These are phyloP conservation scores for Tolypocladium album DNA, from an alignment of 2,329 filamentous ascomycete species.

Conservation along the genomic window DNA sequence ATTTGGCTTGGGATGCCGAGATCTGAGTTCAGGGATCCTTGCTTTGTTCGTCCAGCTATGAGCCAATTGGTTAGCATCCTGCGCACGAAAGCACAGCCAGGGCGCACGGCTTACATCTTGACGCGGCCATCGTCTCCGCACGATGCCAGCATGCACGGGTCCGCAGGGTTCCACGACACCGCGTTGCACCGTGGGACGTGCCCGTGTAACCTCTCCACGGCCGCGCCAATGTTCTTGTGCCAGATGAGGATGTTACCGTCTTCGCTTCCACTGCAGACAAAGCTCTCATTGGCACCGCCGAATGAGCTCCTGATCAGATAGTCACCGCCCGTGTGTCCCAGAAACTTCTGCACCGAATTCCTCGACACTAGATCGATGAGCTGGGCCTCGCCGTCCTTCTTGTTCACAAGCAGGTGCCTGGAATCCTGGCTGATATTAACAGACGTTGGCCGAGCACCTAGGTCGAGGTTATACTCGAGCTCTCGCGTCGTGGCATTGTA, in stretches of 20 bases:
- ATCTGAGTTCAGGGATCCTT: constrained; percentile 9
- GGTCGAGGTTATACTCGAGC: constrained; percentile 61
- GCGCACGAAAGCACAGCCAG: not conserved
- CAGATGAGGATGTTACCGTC: constrained; percentile 72
- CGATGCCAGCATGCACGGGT: constrained; percentile 79
- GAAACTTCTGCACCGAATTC: constrained; percentile 61
- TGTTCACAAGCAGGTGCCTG: constrained; percentile 71
- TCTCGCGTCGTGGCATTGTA: constrained; percentile 71
- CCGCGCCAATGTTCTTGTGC: constrained; percentile 72
- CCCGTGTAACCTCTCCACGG: constrained; percentile 66
- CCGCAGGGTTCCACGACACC: constrained; percentile 76
- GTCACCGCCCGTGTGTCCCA: constrained; percentile 62
- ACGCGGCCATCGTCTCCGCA: constrained; percentile 81
- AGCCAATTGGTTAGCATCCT: not conserved
- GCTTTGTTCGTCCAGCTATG: constrained; percentile 14
- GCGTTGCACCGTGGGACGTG: constrained; percentile 75
- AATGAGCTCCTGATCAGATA: constrained; percentile 76
- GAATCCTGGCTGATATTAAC: constrained; percentile 75
- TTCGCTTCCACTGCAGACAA: constrained; percentile 86
- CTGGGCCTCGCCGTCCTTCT: constrained; percentile 64
- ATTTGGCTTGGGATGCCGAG: constrained; percentile 2
- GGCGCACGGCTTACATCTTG: constrained; percentile 57
- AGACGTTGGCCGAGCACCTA: constrained; percentile 60
- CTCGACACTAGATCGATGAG: constrained; percentile 68
- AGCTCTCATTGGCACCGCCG: constrained; percentile 84